phyloP scores from a whole-genome alignment of 352 stramenopile genomes.

The Elongisporangium undulatum region DNA sequence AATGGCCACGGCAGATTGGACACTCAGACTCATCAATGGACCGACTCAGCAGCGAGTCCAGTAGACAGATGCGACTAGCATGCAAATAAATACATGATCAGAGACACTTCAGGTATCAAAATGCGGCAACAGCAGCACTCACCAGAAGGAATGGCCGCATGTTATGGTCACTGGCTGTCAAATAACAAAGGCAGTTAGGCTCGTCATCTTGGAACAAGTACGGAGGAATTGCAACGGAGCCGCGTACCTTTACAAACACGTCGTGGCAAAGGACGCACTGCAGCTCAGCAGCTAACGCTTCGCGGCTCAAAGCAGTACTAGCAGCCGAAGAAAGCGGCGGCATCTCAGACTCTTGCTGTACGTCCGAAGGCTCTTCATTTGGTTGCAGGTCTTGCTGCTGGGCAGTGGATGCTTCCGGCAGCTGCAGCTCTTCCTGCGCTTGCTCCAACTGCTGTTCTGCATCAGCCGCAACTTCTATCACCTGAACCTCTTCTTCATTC shows the following conservation, averaged over 20 bases:
- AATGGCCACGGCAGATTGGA: constrained; percentile 37
- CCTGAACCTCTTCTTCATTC: constrained; percentile 15
- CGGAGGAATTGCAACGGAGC: not conserved
- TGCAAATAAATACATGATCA: not conserved
- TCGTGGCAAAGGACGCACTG: constrained; percentile 60
- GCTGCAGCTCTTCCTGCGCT: constrained; percentile 1
- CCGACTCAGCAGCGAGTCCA: constrained; percentile 41
- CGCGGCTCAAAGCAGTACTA: constrained; percentile 9
- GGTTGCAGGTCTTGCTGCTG: not conserved
- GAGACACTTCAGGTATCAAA: not conserved
- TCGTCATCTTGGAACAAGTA: not conserved
- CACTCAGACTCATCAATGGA: constrained; percentile 44
- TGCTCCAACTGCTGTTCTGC: constrained; percentile 9
- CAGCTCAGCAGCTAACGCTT: constrained; percentile 27
- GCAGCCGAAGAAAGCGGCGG: constrained; percentile 11
- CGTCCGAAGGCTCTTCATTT: constrained; percentile 1
- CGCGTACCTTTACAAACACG: constrained; percentile 38
- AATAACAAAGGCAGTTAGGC: constrained; percentile 2
- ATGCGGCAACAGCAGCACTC: not conserved
- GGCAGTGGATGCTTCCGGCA: constrained; percentile 7
- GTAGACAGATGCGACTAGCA: constrained; percentile 38
- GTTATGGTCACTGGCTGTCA: constrained; percentile 31
- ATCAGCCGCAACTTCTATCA: constrained; percentile 2
- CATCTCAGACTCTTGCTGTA: not conserved
- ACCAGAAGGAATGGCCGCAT: constrained; percentile 60